Evolutionary conservation across 2,329 filamentous ascomycete genomes (phyloP).

Genomic region (Pyricularia sp.): DNA sequence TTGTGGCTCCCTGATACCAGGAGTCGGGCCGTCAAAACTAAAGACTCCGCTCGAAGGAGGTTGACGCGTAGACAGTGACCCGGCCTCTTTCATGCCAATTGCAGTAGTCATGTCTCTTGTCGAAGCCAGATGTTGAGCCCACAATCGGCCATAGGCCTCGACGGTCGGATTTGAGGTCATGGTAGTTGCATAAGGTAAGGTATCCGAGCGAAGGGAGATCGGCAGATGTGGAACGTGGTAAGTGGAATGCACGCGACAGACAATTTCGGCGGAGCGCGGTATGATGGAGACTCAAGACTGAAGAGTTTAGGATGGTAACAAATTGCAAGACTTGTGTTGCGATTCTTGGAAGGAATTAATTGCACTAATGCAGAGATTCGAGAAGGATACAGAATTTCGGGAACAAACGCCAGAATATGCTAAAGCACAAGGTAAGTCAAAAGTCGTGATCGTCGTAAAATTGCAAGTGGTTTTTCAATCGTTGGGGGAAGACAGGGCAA

Average conservation of each 20-base stretch:
- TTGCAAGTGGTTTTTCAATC: neutral
- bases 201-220: neutral
- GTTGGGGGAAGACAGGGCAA: neutral
- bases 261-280: neutral
- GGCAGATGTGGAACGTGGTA: neutral
- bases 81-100: neutral
- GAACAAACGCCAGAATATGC: neutral
- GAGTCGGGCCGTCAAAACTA: neutral
- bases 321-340: neutral
- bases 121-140: neutral
- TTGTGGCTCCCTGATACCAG: neutral
- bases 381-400: neutral
- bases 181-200: neutral
- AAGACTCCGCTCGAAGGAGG: neutral
- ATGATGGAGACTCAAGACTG: neutral
- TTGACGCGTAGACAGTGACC: neutral
- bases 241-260: neutral
- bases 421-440: neutral
- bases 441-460: neutral
- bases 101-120: neutral
- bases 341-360: neutral
- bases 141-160: conserved; percentile 1
- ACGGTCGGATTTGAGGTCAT: conserved; percentile 3
- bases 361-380: neutral
- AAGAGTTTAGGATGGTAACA: neutral